phyloP scores from a whole-genome alignment of 495 filamentous ascomycete genomes.

The Penicillium bialowiezense region DNA sequence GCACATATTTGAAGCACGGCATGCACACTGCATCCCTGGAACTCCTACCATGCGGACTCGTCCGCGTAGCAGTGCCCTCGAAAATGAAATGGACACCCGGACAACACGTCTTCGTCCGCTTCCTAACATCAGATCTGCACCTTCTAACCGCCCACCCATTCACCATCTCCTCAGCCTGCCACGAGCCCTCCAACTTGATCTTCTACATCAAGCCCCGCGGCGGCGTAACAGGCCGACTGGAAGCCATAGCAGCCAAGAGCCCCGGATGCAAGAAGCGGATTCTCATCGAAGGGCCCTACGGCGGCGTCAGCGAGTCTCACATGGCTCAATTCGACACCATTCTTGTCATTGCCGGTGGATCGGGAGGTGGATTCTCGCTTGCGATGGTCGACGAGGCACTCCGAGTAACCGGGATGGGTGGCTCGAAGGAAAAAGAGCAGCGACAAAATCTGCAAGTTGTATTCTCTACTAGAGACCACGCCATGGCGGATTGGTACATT shows the following conservation, averaged over 20 bases:
- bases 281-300: conserved; percentile 50
- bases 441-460: conserved; percentile 26
- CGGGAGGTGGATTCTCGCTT: conserved; percentile 51
- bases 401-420: conserved; percentile 7
- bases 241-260: conserved; percentile 23
- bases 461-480: conserved; percentile 24
- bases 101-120: conserved; percentile 52
- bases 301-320: conserved; percentile 33
- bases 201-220: conserved; percentile 42
- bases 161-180: conserved; percentile 45
- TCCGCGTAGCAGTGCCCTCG: conserved; percentile 46
- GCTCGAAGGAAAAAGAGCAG: neutral
- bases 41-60: conserved; percentile 37
- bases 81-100: conserved; percentile 44
- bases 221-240: conserved; percentile 44
- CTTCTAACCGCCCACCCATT: conserved; percentile 49
- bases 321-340: conserved; percentile 31
- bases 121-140: conserved; percentile 39
- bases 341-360: conserved; percentile 54
- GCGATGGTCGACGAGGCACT: conserved; percentile 30
- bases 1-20: conserved; percentile 46
- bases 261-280: conserved; percentile 32
- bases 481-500: conserved; percentile 28
- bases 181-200: conserved; percentile 31
- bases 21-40: conserved; percentile 42